Percentiles rank a stretch among this genome's conserved stretches.
phyloP scores from a whole-genome alignment of 208 protist species.

The Wallacemonas sp. region DNA sequence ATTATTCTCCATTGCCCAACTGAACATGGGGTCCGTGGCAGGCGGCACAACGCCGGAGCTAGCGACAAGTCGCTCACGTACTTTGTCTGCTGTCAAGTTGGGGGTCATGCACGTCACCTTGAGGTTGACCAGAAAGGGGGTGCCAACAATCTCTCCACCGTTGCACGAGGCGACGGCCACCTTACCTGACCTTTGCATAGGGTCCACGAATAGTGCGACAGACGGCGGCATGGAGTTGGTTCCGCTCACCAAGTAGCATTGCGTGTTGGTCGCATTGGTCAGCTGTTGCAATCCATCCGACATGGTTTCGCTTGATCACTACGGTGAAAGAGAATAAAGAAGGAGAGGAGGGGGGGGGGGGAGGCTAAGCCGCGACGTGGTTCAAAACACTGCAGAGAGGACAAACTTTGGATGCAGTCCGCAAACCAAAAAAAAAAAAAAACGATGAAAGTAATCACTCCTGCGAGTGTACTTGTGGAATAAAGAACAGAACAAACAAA shows the following conservation, averaged over 20 bases:
- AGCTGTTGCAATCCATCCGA: neutral
- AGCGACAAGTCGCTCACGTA: neutral
- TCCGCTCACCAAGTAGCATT: neutral
- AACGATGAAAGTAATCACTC: too few relatives aligned
- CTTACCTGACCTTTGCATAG: neutral
- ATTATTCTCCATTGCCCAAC: slow-evolving; percentile 10
- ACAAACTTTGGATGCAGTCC: neutral
- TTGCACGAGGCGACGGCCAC: neutral
- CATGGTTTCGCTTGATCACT: slow-evolving; percentile 1
- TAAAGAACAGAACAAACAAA: neutral
- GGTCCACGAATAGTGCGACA: slow-evolving; percentile 14
- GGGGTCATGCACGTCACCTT: neutral
- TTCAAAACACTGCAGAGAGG: too few relatives aligned
- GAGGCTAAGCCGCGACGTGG: too few relatives aligned
- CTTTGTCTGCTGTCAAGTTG: neutral
- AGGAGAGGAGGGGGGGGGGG: neutral
- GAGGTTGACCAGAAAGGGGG: slow-evolving; percentile 3
- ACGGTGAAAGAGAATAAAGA: neutral
- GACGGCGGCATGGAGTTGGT: neutral
- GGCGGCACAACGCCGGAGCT: neutral
- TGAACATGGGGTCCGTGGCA: neutral
- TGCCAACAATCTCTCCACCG: neutral
- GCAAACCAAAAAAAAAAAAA: neutral
- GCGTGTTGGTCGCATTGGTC: slow-evolving; percentile 15
- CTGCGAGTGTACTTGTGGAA: neutral